These are phyloP conservation scores for Acanthamoeba culbertsoni DNA, from an alignment of 208 protist species.

Conservation along the genomic window DNA sequence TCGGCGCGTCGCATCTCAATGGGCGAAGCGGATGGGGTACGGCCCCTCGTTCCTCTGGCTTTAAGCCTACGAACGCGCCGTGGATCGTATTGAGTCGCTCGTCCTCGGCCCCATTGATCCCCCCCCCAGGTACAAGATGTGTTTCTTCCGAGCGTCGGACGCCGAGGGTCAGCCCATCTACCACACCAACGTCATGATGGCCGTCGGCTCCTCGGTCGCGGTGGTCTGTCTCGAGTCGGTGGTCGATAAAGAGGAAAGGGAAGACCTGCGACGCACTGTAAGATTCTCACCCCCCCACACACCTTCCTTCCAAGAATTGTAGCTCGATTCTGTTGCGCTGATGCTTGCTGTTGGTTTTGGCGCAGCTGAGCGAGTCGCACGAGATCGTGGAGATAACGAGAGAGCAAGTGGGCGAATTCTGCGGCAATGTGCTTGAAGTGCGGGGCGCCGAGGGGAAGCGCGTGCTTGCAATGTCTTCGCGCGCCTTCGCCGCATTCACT, in stretches of 20 bases:
- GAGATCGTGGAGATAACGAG: constrained; percentile 74
- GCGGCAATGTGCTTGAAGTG: constrained; percentile 82
- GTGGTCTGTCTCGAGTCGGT: constrained; percentile 66
- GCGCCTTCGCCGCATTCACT: constrained; percentile 73
- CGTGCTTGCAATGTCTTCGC: constrained; percentile 63
- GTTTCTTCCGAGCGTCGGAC: constrained; percentile 70
- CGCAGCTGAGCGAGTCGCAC: constrained; percentile 46
- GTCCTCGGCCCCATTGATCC: neutral
- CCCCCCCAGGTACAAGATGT: constrained; percentile 57
- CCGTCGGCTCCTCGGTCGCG: constrained; percentile 66
- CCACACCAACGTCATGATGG: constrained; percentile 84
- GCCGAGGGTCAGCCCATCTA: constrained; percentile 71
- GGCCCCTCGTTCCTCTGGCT: neutral
- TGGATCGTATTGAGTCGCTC: too few species aligned
- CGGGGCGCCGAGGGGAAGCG: neutral
- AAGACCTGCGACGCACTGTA: constrained; percentile 40
- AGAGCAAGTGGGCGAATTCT: constrained; percentile 76
- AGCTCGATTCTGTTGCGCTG: neutral
- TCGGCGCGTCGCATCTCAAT: constrained; percentile 39
- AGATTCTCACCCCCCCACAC: neutral
- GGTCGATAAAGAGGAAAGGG: constrained; percentile 23
- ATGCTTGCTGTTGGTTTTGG: neutral
- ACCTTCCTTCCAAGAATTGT: neutral
- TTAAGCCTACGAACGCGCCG: too few species aligned
- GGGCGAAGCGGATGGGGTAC: constrained; percentile 60